phyloP scores from a whole-genome alignment of 768 basidiomycete genomes.

The Lactifluus rugatus region DNA sequence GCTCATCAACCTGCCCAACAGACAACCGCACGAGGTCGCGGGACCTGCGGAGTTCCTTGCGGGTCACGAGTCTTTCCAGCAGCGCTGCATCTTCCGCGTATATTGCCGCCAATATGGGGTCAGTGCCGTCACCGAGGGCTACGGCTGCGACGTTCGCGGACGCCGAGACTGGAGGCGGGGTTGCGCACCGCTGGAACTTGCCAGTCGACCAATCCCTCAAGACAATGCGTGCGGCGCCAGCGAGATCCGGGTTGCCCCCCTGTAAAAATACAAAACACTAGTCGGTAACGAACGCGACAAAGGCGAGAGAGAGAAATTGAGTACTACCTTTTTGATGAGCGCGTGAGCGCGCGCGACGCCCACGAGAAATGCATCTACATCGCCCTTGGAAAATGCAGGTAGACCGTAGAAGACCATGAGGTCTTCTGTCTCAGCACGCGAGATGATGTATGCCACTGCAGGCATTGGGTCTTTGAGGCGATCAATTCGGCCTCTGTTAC shows the following conservation, averaged over 20 bases:
- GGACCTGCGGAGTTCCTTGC: slow-evolving; percentile 60
- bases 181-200: slow-evolving; percentile 63
- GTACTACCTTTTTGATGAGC: slow-evolving; percentile 64
- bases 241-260: slow-evolving; percentile 64
- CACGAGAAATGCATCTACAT: slow-evolving; percentile 63
- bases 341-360: slow-evolving; percentile 66
- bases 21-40: slow-evolving; percentile 41
- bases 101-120: slow-evolving; percentile 24
- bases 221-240: slow-evolving; percentile 66
- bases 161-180: slow-evolving; percentile 31
- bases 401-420: slow-evolving; percentile 83
- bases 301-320: not conserved
- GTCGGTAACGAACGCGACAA: slow-evolving; percentile 1
- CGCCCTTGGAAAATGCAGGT: slow-evolving; percentile 64
- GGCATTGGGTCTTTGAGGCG: slow-evolving; percentile 62
- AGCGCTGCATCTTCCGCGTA: slow-evolving; percentile 42
- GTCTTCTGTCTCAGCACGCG: slow-evolving; percentile 64
- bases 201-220: slow-evolving; percentile 79
- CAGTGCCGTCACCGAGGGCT: not conserved
- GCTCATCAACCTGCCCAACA: slow-evolving; percentile 31
- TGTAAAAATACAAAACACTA: slow-evolving; percentile 25
- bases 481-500: slow-evolving; percentile 76
- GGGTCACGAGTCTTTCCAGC: slow-evolving; percentile 37
- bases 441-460: slow-evolving; percentile 58
- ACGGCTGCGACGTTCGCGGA: slow-evolving; percentile 2